Base-by-base conservation (phyloP, 2,329 filamentous ascomycete species). In the Penicillium occitanis region DNA sequence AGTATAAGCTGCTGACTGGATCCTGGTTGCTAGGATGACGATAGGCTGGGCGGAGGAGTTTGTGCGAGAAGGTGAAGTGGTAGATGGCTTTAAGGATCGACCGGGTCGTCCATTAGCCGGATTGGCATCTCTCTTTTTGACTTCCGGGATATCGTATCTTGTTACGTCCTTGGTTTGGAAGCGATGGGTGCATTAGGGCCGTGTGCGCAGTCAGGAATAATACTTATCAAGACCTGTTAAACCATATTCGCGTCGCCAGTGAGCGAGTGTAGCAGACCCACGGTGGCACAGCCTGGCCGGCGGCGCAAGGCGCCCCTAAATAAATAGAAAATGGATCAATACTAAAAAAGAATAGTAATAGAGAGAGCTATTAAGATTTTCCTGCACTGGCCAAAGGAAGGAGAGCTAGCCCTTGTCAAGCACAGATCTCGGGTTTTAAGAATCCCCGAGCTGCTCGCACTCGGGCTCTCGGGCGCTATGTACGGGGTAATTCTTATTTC, bases 21-120 rank as follows among this genome's bases (percentile, higher is more conserved):
- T 40, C 37, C 37, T 40, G 37, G 81, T 50, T 50, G 46, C 3
- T 28, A 51, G 22, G 71, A 82, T 83, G 79, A 83, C 80, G 0
- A 81, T 83, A 68, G 81, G 81, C 0, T 83, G 80, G 79, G 73
- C 82, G 61, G 73, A 76, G 53, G 79, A 83, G 66, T 80, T 76
- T 63, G 70, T 83, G 5, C 70, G 73, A n/a, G 76, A 80, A 65
- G 80, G 80, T 0, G 68, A 78, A 50, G 73, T 73, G 22, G 67
- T 71, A 4, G 66, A 72, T 42, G 71, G 72, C 5, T 51, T 51
- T 14, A 51, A 51, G 42, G 42, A 44, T 40, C 42, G 42, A 44
- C 42, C 17, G 5, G 42, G 19, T 44, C 42, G 17, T 17, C 37
- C 37, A 40, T 17, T 40, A 40, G 37, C 14, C 5, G 42, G 42